A percentile compares a stretch with the other conserved stretches of the same genome.
Conservation (phyloP, 2,329 filamentous ascomycete genomes). For the Ophiosphaerella herpotricha region DNA sequence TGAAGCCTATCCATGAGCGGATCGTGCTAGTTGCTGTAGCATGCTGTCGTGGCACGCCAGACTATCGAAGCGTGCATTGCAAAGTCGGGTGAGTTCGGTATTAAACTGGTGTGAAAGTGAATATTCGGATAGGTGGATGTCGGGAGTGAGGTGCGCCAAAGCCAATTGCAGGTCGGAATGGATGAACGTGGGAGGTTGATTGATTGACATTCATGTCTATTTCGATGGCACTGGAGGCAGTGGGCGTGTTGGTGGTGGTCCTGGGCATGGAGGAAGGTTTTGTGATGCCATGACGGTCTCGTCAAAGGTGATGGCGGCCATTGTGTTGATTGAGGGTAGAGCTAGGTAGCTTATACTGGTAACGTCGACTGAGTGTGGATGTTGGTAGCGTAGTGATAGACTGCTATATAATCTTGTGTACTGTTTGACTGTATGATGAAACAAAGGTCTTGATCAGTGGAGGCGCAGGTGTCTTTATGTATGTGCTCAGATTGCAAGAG, state of each 20-base stretch:
- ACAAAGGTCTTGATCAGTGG: constrained; percentile 33
- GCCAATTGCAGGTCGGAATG: constrained; percentile 25
- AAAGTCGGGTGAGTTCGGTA: constrained; percentile 20
- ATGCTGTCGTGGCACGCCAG: constrained; percentile 28
- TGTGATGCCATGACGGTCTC: constrained; percentile 45
- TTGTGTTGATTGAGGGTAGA: constrained; percentile 24
- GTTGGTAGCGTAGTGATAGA: constrained; percentile 9
- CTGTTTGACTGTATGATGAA: constrained; percentile 40
- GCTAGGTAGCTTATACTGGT: constrained; percentile 12
- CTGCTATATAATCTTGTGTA: constrained; percentile 24
- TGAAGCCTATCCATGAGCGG: constrained; percentile 29
- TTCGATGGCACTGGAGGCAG: constrained; percentile 53
- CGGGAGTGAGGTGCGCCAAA: constrained; percentile 30
- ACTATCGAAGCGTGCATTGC: constrained; percentile 19
- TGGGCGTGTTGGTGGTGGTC: constrained; percentile 54
- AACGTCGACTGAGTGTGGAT: constrained; percentile 8
- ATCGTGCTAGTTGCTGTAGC: constrained; percentile 28
- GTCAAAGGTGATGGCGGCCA: constrained; percentile 45
- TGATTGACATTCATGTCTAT: constrained; percentile 29
- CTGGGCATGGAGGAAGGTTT: constrained; percentile 54
- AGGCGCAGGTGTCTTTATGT: constrained; percentile 47
- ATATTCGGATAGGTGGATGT: constrained; percentile 20
- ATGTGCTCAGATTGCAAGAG: constrained; percentile 42
- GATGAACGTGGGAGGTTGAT: constrained; percentile 15
- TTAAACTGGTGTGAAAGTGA: constrained; percentile 20